phyloP scores from a whole-genome alignment of 2,329 filamentous ascomycete species.

The Sporothrix protearum region DNA sequence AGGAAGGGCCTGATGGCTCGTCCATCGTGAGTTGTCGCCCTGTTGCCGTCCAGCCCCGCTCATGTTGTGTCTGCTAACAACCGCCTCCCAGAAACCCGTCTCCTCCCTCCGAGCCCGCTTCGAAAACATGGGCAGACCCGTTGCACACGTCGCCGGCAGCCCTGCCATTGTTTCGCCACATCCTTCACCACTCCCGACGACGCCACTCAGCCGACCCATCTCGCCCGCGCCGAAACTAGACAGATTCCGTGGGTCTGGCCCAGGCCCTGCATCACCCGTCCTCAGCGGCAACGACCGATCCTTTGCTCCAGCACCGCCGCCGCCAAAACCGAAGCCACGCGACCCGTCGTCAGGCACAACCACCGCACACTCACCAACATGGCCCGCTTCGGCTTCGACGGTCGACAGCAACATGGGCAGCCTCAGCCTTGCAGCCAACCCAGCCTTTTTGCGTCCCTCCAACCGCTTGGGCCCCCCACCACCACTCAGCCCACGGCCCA shows the following conservation, averaged over 20 bases:
- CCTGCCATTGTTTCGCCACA: slow-evolving; percentile 18
- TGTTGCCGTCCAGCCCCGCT: background rate
- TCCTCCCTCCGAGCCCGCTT: slow-evolving; percentile 78
- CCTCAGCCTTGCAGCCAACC: background rate
- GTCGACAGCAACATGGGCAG: background rate
- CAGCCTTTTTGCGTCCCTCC: slow-evolving; percentile 36
- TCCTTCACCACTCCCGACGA: slow-evolving; percentile 26
- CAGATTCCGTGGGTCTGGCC: slow-evolving; percentile 35
- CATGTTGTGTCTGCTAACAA: background rate
- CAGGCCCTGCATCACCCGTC: slow-evolving; percentile 18
- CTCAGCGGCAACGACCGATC: slow-evolving; percentile 36
- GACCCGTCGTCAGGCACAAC: background rate
- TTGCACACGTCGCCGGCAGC: slow-evolving; percentile 40
- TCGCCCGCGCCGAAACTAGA: slow-evolving; percentile 44
- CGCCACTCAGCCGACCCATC: slow-evolving; percentile 35
- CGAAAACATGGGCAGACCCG: slow-evolving; percentile 65
- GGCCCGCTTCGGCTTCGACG: background rate
- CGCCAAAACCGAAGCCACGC: slow-evolving; percentile 41
- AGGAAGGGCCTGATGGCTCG: slow-evolving; percentile 68
- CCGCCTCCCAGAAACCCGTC: slow-evolving; percentile 63
- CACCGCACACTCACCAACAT: background rate
- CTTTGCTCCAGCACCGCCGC: slow-evolving; percentile 35
- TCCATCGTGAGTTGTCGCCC: slow-evolving; percentile 58
- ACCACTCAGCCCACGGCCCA: slow-evolving; percentile 45
- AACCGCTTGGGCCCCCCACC: slow-evolving; percentile 45